Percentiles rank a stretch among this genome's conserved stretches.
phyloP scores from a whole-genome alignment of 345 rosid genomes.

The Hibiscus tridactylites region DNA sequence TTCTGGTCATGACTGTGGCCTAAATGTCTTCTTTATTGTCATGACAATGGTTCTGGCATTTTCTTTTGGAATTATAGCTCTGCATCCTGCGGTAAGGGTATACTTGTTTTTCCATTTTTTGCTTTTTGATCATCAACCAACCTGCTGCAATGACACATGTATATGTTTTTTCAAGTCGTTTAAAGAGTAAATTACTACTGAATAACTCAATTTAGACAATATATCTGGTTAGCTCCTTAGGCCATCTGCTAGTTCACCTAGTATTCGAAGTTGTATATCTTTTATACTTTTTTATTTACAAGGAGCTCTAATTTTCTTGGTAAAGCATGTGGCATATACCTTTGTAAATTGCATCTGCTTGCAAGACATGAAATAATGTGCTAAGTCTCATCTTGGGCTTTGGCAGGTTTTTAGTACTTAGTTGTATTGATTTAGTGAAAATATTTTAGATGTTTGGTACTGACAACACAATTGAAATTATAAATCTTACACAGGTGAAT shows the following conservation, averaged over 20 bases:
- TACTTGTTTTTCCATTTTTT: conserved; percentile 6
- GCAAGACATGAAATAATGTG: not conserved
- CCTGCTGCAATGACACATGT: not conserved
- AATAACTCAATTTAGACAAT: not conserved
- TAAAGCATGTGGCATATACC: not conserved
- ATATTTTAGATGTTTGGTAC: not conserved
- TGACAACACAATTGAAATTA: conserved; percentile 5
- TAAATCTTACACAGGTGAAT: conserved; percentile 47
- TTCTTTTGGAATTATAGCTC: conserved; percentile 53
- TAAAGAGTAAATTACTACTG: not conserved
- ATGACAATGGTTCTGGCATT: conserved; percentile 87
- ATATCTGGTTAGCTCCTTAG: not conserved
- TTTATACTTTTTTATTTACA: not conserved
- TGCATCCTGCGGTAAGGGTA: conserved; percentile 72
- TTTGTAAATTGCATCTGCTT: not conserved
- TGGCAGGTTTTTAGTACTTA: not conserved
- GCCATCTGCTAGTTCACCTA: conserved; percentile 3
- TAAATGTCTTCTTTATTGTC: conserved; percentile 84
- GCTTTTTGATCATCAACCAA: conserved; percentile 2
- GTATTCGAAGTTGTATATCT: not conserved
- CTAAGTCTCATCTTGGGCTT: not conserved
- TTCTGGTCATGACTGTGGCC: conserved; percentile 87
- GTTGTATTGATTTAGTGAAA: not conserved
- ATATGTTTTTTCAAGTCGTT: not conserved
- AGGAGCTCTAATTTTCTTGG: not conserved